Conservation (phyloP, 805 yeast species). For the Saccharomycopsis microspora region DNA sequence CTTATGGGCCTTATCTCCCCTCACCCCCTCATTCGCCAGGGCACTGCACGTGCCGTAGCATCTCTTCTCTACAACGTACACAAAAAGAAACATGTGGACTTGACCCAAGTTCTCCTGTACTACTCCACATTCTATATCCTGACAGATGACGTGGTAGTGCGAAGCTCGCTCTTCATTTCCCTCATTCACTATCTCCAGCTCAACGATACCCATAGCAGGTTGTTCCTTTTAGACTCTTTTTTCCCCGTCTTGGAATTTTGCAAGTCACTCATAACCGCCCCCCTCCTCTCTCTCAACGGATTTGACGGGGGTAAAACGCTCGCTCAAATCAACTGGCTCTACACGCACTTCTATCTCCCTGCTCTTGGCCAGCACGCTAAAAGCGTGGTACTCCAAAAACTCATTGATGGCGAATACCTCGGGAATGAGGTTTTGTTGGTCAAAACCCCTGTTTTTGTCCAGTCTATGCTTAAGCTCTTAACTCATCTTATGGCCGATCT, state of each 20-base stretch:
- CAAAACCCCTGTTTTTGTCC: constrained; percentile 16
- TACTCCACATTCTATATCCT: constrained; percentile 17
- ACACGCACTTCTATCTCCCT: constrained; percentile 19
- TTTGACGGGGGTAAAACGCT: constrained; percentile 18
- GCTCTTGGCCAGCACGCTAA: constrained; percentile 26
- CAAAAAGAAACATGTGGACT: constrained; percentile 16
- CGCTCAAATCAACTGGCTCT: constrained; percentile 19
- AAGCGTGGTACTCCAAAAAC: constrained; percentile 16
- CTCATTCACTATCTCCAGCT: constrained; percentile 25
- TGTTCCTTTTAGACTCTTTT: constrained; percentile 21
- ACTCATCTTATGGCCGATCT: constrained; percentile 17
- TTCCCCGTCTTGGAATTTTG: constrained; percentile 20
- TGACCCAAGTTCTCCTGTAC: constrained; percentile 17
- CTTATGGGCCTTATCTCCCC: constrained; percentile 12
- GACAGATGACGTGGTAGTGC: constrained; percentile 22
- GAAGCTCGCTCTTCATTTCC: constrained; percentile 23
- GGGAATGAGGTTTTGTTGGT: constrained; percentile 13
- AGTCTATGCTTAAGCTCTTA: constrained; percentile 18
- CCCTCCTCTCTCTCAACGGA: constrained; percentile 17
- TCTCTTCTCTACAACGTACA: constrained; percentile 22
- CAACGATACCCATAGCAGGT: constrained; percentile 20
- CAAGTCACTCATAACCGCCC: constrained; percentile 21
- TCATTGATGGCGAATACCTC: constrained; percentile 19
- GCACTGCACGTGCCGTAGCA: constrained; percentile 25
- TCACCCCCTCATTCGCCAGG: constrained; percentile 18